A percentile compares a stretch with the other conserved stretches of the same genome.
Evolutionary conservation across 1,284 basidiomycete species (phyloP).

Genomic region (Pseudozyma tsukubaensis): DNA sequence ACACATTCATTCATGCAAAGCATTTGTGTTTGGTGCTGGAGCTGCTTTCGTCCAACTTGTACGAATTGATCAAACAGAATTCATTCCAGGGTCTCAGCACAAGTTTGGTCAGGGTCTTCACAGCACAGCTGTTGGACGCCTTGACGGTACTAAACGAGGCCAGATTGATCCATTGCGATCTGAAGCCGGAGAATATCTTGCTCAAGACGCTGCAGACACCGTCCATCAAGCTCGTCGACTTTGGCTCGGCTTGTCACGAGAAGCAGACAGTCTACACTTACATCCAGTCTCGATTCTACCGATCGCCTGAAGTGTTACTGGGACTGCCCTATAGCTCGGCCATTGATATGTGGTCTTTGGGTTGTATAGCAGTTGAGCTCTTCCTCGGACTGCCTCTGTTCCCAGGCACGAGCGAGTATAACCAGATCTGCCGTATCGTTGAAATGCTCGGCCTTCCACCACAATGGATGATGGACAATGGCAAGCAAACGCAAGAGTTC

Average conservation of each 20-base stretch:
- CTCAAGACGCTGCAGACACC: slow-evolving; percentile 82
- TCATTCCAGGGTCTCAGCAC: slow-evolving; percentile 97
- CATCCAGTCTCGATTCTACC: slow-evolving; percentile 98
- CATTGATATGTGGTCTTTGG: slow-evolving; percentile 95
- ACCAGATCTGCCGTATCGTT: slow-evolving; percentile 94
- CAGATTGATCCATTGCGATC: slow-evolving; percentile 94
- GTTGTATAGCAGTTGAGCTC: slow-evolving; percentile 96
- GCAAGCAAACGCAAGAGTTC: slow-evolving; percentile 94
- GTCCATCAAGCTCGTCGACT: slow-evolving; percentile 99
- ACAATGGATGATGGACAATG: slow-evolving; percentile 90
- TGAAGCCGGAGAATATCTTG: slow-evolving; percentile 76
- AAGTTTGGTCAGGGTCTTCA: slow-evolving; percentile 97
- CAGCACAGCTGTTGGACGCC: slow-evolving; percentile 91
- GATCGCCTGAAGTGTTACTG: slow-evolving; percentile 95
- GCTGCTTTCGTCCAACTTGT: slow-evolving; percentile 94
- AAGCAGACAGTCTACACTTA: slow-evolving; percentile 99
- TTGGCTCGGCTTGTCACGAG: slow-evolving; percentile 98
- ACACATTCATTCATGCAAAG: slow-evolving; percentile 95
- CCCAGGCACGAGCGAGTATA: slow-evolving; percentile 98
- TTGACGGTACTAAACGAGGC: slow-evolving; percentile 93
- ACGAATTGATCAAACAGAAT: slow-evolving; percentile 99
- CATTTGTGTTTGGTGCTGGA: slow-evolving; percentile 98
- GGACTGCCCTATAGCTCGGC: slow-evolving; percentile 93
- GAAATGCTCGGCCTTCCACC: slow-evolving; percentile 98
- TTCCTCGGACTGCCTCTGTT: slow-evolving; percentile 96